These are phyloP conservation scores for Neurospora sp. DNA, from an alignment of 495 filamentous ascomycete species.

Conservation along the genomic window DNA sequence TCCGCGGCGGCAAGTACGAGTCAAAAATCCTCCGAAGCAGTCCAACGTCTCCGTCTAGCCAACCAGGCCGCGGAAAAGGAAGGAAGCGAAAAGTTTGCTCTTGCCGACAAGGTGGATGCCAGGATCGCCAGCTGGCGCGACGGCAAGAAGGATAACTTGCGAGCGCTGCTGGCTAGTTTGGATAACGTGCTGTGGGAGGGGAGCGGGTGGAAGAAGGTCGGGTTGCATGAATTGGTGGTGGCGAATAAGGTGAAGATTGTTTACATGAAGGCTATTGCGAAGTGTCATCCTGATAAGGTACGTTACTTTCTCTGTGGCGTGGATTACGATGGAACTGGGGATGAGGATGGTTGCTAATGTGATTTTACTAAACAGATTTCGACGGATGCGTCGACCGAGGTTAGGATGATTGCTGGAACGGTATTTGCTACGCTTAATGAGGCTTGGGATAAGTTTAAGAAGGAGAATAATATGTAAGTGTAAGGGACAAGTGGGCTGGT, in stretches of 20 bases:
- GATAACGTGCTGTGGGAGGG: conserved; percentile 86
- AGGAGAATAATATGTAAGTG: conserved; percentile 71
- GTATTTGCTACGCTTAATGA: conserved; percentile 94
- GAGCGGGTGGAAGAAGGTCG: conserved; percentile 93
- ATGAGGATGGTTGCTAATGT: neutral
- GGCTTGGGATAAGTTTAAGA: conserved; percentile 96
- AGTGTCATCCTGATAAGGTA: conserved; percentile 98
- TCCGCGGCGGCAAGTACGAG: conserved; percentile 14
- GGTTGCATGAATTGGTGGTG: conserved; percentile 82
- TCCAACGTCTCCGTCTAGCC: conserved; percentile 66
- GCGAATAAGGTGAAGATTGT: conserved; percentile 88
- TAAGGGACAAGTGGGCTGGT: too few species aligned
- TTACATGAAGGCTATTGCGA: conserved; percentile 98
- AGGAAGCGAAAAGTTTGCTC: conserved; percentile 85
- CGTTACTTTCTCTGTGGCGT: conserved; percentile 14
- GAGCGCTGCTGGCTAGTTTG: conserved; percentile 78
- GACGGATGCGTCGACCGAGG: conserved; percentile 83
- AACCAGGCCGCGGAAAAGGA: conserved; percentile 74
- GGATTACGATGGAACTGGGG: conserved; percentile 1
- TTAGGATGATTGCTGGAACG: conserved; percentile 79
- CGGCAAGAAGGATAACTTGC: conserved; percentile 84
- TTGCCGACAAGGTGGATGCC: conserved; percentile 74
- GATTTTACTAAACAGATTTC: conserved; percentile 50
- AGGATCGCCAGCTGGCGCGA: conserved; percentile 68
- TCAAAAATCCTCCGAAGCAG: conserved; percentile 48